Conservation (phyloP, 2,329 filamentous ascomycete species). For the Microdochium paspali region DNA sequence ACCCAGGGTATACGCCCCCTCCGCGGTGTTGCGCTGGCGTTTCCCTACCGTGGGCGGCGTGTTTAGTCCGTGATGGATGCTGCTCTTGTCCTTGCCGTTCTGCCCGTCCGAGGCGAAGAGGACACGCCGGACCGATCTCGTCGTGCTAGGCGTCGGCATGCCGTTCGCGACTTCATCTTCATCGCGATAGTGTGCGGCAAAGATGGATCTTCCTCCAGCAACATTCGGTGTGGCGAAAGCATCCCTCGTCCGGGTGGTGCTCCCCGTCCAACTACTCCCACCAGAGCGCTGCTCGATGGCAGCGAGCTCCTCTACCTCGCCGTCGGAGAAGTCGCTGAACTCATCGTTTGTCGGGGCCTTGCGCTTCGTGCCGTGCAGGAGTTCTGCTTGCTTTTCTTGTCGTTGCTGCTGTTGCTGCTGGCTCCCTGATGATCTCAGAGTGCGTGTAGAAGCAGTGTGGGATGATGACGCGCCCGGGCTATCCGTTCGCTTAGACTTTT, state of each 20-base stretch:
- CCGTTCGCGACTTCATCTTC: conserved; percentile 2
- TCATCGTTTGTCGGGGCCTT: conserved; percentile 11
- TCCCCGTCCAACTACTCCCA: conserved; percentile 6
- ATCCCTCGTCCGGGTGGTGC: conserved; percentile 5
- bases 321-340: conserved; percentile 16
- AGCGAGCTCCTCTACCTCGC: conserved; percentile 15
- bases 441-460: not conserved
- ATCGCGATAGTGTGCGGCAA: conserved; percentile 1
- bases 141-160: conserved; percentile 17
- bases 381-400: not conserved
- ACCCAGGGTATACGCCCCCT: conserved; percentile 8
- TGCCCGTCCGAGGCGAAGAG: conserved; percentile 10
- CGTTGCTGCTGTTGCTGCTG: not conserved
- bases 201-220: conserved; percentile 3
- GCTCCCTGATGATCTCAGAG: not conserved
- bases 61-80: not conserved
- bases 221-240: conserved; percentile 9
- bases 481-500: too few relatives aligned
- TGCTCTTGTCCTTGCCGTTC: conserved; percentile 2
- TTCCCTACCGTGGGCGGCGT: not conserved
- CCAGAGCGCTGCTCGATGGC: conserved; percentile 5
- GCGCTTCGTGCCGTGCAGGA: conserved; percentile 10
- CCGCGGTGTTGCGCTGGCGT: not conserved
- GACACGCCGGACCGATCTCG: conserved; percentile 14
- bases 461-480: not conserved